Conservation (phyloP, 331 rosid genomes). For the Phaseolus coccineus region DNA sequence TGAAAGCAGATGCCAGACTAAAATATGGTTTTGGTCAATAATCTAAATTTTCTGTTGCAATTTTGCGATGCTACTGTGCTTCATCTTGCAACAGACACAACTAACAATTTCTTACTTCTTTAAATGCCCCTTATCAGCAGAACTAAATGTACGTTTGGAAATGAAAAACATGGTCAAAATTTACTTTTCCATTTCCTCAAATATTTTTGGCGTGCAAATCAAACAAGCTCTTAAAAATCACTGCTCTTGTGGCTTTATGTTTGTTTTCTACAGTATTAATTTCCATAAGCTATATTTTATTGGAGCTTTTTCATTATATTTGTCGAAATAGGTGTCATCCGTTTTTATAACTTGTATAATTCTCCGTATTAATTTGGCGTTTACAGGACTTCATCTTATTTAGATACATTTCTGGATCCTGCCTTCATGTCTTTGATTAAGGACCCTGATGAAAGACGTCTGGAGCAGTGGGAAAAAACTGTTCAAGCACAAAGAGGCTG, state of each 20-base stretch:
- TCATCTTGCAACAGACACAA: conserved; percentile 31
- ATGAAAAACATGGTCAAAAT: conserved; percentile 15
- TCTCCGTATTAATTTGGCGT: conserved; percentile 31
- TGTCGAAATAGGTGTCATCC: conserved; percentile 1
- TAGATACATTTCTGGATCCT: conserved; percentile 91
- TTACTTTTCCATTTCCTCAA: neutral
- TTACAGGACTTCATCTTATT: conserved; percentile 78
- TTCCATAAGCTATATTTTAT: conserved; percentile 17
- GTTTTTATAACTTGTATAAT: conserved; percentile 1
- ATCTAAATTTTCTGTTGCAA: conserved; percentile 17
- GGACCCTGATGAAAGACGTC: conserved; percentile 96
- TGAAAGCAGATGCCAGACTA: conserved; percentile 9
- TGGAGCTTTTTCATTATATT: conserved; percentile 12
- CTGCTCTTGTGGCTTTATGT: conserved; percentile 22
- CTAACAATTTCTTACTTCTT: conserved; percentile 17
- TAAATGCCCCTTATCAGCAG: conserved; percentile 8
- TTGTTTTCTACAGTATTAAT: conserved; percentile 4
- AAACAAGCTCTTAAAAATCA: conserved; percentile 23
- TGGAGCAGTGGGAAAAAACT: conserved; percentile 95
- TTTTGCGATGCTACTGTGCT: conserved; percentile 17
- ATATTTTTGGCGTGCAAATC: neutral
- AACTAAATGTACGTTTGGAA: neutral
- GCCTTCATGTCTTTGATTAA: conserved; percentile 97
- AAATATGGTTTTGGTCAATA: conserved; percentile 14
- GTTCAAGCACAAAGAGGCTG: conserved; percentile 88